These are phyloP conservation scores for Diplodia seriata DNA, from an alignment of 2,329 filamentous ascomycete genomes.

Conservation along the genomic window DNA sequence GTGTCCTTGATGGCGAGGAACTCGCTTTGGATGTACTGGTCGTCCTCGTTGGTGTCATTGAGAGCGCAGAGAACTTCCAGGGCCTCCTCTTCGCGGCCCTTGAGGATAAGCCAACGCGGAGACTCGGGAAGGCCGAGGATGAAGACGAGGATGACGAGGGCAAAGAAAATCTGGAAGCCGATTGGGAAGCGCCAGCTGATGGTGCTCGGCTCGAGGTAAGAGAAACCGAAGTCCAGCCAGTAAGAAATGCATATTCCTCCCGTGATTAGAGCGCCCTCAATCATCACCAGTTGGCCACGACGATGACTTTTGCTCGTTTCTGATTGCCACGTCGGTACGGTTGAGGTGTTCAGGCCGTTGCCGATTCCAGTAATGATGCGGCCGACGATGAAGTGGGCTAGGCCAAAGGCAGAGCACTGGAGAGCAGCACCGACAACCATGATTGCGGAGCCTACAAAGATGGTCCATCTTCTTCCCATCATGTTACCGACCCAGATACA, in stretches of 20 bases:
- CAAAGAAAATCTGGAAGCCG: slow-evolving; percentile 65
- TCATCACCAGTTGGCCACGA: slow-evolving; percentile 56
- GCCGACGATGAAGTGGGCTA: slow-evolving; percentile 55
- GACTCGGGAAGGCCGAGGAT: slow-evolving; percentile 63
- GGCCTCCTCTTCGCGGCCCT: slow-evolving; percentile 59
- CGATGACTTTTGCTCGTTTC: slow-evolving; percentile 56
- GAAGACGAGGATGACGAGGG: slow-evolving; percentile 57
- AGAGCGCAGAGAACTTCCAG: slow-evolving; percentile 45
- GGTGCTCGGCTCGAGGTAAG: slow-evolving; percentile 55
- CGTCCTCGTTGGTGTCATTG: slow-evolving; percentile 42
- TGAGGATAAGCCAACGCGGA: slow-evolving; percentile 64
- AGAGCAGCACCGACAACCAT: slow-evolving; percentile 67
- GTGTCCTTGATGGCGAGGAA: slow-evolving; percentile 49
- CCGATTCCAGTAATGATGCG: slow-evolving; percentile 60
- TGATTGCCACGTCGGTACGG: slow-evolving; percentile 56
- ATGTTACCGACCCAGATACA: slow-evolving; percentile 61
- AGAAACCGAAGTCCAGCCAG: slow-evolving; percentile 53
- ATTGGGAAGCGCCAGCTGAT: slow-evolving; percentile 62
- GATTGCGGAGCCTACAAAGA: slow-evolving; percentile 65
- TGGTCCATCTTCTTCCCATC: slow-evolving; percentile 63
- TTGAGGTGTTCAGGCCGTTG: slow-evolving; percentile 53
- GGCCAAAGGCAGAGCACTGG: slow-evolving; percentile 59
- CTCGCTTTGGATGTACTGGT: slow-evolving; percentile 47
- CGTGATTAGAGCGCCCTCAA: slow-evolving; percentile 55
- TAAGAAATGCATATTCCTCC: slow-evolving; percentile 54